Evolutionary conservation across 2,329 filamentous ascomycete genomes (phyloP), one percentile per base, ranked within the genome.

Genomic region (Fusarium dimerum): DNA sequence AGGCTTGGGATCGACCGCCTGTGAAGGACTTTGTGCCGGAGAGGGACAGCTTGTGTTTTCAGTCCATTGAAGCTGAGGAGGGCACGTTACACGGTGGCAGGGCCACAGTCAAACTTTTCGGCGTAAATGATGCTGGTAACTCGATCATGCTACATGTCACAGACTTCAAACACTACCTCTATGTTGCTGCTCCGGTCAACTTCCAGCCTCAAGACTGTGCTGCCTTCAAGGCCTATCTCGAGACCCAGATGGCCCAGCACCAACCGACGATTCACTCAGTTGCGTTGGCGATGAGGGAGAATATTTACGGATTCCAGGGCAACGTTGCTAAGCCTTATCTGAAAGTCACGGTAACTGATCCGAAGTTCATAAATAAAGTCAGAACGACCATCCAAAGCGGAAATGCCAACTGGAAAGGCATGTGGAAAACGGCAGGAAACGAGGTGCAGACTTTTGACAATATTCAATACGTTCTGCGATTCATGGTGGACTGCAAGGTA

Each of bases 401-500:
- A 10, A 78, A 83, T 52, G 88, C 89, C 53, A 97, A 97, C 68
- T 97, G 91, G 82, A 96, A 93, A 71, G 86, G 88, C 5, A 80
- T 97, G 71, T 99, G 94, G 93, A 88, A 85, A 61, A 82, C 77
- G 17, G 77, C 80, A 7, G 79, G 81, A 6, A 83, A 82, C 17
- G 88, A 88, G 17, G 85, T 97, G 59, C 82, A 92, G 71, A 97
- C 94, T 0, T 99, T 93, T 65, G 94, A 99, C 76, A 97, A 88
- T 62, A 92, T 99, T 51, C 90, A 96, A 77, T 99, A 97, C 68
- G 85, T 97, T 26, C 74, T 97, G 60, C 84, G 94, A 47, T 97
- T 99, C 74, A 99, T 99, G 94, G 93, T 99, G 45, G 94, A 99
- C 71, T 95, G 89, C 61, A 88, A 92, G 71, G 87, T 90, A 76